Evolutionary conservation across 2,329 filamentous ascomycete species (phyloP).

Genomic region (Pseudogymnoascus sp.): DNA sequence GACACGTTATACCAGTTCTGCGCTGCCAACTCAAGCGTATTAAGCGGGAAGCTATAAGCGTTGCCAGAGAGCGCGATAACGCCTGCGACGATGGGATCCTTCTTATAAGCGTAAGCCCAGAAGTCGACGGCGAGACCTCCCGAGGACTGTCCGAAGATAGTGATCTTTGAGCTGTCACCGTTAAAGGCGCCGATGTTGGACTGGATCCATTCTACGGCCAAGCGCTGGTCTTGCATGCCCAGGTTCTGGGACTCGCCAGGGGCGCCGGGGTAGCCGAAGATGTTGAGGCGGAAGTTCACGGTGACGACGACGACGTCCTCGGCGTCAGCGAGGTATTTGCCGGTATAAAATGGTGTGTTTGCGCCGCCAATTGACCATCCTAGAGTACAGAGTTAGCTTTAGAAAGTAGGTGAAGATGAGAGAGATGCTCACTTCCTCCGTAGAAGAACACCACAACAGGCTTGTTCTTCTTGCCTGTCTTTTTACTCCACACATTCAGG

Average conservation of each 20-base stretch:
- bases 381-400: not conserved
- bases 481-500: conserved; percentile 9
- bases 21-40: conserved; percentile 8
- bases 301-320: conserved; percentile 19
- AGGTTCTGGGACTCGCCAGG: conserved; percentile 33
- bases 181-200: conserved; percentile 44
- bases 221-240: conserved; percentile 44
- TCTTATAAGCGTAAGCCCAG: conserved; percentile 17
- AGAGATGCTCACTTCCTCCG: not conserved
- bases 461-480: not conserved
- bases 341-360: not conserved
- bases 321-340: conserved; percentile 13
- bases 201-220: conserved; percentile 45
- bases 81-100: conserved; percentile 21
- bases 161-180: conserved; percentile 42
- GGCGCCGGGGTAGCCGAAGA: not conserved
- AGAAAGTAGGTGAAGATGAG: not conserved
- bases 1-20: conserved; percentile 17
- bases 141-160: conserved; percentile 46
- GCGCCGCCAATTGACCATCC: not conserved
- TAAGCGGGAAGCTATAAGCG: conserved; percentile 14
- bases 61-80: conserved; percentile 21
- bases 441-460: not conserved
- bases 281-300: conserved; percentile 16
- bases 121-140: conserved; percentile 32